Percentiles rank a stretch among this genome's conserved stretches.
These are phyloP conservation scores for Pezicula neosporulosa DNA, from an alignment of 2,329 filamentous ascomycete species.

Conservation along the genomic window DNA sequence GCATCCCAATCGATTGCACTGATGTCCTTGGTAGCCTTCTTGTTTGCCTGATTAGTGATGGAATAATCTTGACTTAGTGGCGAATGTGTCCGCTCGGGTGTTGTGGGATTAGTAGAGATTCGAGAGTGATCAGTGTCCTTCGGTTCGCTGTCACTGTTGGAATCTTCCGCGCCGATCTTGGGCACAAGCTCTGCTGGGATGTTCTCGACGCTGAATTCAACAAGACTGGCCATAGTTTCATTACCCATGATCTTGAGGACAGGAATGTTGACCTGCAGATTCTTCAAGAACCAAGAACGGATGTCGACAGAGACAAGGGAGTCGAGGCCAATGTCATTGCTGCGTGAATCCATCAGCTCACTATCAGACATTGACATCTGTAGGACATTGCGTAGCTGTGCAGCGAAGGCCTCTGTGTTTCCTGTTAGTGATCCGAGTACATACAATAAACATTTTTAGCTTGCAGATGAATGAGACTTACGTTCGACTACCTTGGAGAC, in stretches of 20 bases:
- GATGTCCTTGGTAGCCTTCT: too few species aligned
- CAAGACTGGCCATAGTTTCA: slow-evolving; percentile 11
- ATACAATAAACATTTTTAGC: too few species aligned
- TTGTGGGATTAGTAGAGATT: too few species aligned
- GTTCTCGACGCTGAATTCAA: background rate
- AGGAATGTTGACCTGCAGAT: slow-evolving; percentile 39
- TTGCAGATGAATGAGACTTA: background rate
- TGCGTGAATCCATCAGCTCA: background rate
- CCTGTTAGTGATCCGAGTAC: too few species aligned
- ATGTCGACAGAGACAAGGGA: slow-evolving; percentile 10
- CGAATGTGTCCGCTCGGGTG: too few species aligned
- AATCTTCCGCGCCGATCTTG: slow-evolving; percentile 6
- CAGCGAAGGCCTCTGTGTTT: background rate
- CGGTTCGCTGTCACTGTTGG: background rate
- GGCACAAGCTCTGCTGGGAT: slow-evolving; percentile 36
- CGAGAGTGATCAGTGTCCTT: too few species aligned
- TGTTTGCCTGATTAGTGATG: too few species aligned
- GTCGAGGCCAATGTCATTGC: slow-evolving; percentile 30
- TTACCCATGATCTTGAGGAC: slow-evolving; percentile 42
- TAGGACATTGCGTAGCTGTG: background rate
- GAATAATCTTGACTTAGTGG: too few species aligned
- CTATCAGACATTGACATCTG: background rate
- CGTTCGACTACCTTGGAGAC: background rate
- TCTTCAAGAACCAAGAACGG: slow-evolving; percentile 43
- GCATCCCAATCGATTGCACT: background rate